These are phyloP conservation scores for Fremontodendron californicum DNA, from an alignment of 345 rosid genomes.

Conservation along the genomic window DNA sequence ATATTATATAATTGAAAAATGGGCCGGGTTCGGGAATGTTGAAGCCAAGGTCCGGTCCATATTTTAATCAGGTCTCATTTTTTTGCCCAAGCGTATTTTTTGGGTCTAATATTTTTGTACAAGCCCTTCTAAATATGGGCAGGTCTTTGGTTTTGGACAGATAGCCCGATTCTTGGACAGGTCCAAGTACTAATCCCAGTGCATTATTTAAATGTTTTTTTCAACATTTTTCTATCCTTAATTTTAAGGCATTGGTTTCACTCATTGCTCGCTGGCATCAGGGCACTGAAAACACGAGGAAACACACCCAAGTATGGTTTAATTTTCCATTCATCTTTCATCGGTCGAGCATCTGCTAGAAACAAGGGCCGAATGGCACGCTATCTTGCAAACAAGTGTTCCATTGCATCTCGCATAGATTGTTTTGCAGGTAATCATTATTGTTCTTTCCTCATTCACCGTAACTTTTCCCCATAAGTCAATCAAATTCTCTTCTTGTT, in stretches of 20 bases:
- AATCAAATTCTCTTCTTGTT: background rate
- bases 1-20: too few species aligned
- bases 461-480: background rate
- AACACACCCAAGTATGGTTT: slow-evolving; percentile 96
- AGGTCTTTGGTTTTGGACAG: too few species aligned
- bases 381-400: slow-evolving; percentile 91
- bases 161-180: too few species aligned
- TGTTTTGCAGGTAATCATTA: slow-evolving; percentile 68
- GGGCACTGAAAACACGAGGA: slow-evolving; percentile 93
- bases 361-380: slow-evolving; percentile 99
- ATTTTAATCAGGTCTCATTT: too few species aligned
- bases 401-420: slow-evolving; percentile 89
- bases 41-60: too few species aligned
- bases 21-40: too few species aligned
- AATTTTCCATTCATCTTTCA: slow-evolving; percentile 90
- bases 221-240: background rate
- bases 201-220: background rate
- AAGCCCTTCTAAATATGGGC: too few species aligned
- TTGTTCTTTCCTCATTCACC: background rate
- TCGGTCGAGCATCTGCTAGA: slow-evolving; percentile 79
- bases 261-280: slow-evolving; percentile 21
- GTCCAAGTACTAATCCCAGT: background rate
- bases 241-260: background rate
- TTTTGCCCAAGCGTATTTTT: too few species aligned
- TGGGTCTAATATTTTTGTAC: too few species aligned